A percentile compares a stretch with the other conserved stretches of the same genome.
Conservation (phyloP, 2,329 filamentous ascomycete species). For the Aureobasidium sp. region DNA sequence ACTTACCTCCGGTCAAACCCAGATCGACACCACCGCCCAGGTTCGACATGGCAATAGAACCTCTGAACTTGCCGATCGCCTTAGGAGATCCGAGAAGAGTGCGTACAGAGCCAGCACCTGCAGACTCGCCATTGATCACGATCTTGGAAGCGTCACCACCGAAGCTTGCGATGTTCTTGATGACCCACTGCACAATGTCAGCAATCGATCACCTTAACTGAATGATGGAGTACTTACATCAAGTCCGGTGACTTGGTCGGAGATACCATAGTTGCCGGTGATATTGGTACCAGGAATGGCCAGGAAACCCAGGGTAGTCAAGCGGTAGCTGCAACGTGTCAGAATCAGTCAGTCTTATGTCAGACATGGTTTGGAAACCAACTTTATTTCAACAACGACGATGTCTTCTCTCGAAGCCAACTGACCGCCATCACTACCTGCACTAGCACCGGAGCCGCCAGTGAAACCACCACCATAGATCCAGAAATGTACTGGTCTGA, state of each 20-base stretch:
- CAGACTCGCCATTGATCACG: constrained; percentile 39
- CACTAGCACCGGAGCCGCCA: constrained; percentile 33
- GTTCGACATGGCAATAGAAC: constrained; percentile 43
- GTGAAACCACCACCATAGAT: constrained; percentile 51
- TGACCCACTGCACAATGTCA: constrained; percentile 30
- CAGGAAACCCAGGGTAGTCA: constrained; percentile 50
- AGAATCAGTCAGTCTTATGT: too few species aligned
- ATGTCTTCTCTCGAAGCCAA: constrained; percentile 51
- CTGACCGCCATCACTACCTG: constrained; percentile 43
- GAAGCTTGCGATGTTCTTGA: constrained; percentile 37
- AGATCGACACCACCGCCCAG: constrained; percentile 48
- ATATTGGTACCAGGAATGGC: constrained; percentile 46
- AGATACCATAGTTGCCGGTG: constrained; percentile 47
- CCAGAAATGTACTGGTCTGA: constrained; percentile 42
- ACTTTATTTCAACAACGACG: constrained; percentile 49
- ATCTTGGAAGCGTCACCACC: constrained; percentile 39
- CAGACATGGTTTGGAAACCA: too few species aligned
- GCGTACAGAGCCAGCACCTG: constrained; percentile 48
- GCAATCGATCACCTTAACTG: too few species aligned
- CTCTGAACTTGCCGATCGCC: constrained; percentile 39
- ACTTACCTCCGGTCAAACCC: constrained; percentile 38
- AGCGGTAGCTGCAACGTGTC: constrained; percentile 35
- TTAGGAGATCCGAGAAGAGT: constrained; percentile 44
- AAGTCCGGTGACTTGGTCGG: constrained; percentile 24
- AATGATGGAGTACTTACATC: background rate